A percentile compares a stretch with the other conserved stretches of the same genome.
These are phyloP conservation scores for Cinnamomum micranthum DNA, from an alignment of 164 flowering plant genomes.

Conservation along the genomic window DNA sequence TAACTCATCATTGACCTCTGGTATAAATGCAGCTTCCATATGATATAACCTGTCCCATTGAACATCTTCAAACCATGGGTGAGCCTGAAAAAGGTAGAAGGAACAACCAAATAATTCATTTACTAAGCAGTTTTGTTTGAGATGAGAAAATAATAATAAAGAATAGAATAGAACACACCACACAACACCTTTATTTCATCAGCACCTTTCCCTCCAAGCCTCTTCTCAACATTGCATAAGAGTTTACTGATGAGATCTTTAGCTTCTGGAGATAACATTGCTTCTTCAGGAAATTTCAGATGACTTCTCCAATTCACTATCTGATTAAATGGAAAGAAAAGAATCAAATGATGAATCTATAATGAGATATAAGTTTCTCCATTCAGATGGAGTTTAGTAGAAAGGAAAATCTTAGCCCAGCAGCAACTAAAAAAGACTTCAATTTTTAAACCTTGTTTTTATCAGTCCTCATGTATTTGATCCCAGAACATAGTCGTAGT, in stretches of 20 bases:
- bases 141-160: constrained; percentile 10
- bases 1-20: constrained; percentile 89
- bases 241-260: no score
- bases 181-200: constrained; percentile 85
- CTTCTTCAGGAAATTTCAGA: constrained; percentile 95
- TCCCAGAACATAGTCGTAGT: no score
- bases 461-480: no score
- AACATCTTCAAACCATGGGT: constrained; percentile 83
- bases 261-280: constrained; percentile 46
- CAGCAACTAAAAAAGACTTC: background rate
- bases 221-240: background rate
- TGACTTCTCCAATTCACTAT: constrained; percentile 95
- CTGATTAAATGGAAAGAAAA: constrained; percentile 34
- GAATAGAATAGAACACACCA: constrained; percentile 33
- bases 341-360: background rate
- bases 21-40: constrained; percentile 94
- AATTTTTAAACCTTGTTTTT: background rate
- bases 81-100: constrained; percentile 48
- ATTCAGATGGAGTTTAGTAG: background rate
- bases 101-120: constrained; percentile 11
- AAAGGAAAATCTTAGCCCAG: background rate
- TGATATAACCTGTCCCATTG: constrained; percentile 84
- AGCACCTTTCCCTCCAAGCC: constrained; percentile 94
- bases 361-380: background rate
- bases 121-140: constrained; percentile 1